A percentile compares a stretch with the other conserved stretches of the same genome.
Conservation (phyloP, 441 rosid species). For the Viola pubescens region DNA sequence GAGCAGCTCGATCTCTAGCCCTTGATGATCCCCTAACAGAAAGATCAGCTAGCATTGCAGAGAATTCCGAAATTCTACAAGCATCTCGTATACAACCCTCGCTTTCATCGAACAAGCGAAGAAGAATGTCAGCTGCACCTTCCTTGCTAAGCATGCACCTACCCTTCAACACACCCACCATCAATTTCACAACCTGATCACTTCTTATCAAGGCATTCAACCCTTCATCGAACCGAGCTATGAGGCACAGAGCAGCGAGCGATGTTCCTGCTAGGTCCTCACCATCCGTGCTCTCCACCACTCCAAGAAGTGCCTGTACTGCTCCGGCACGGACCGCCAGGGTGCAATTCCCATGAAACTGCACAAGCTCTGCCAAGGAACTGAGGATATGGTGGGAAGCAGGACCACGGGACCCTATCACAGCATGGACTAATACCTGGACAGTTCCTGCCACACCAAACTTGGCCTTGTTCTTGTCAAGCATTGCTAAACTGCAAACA, state of each 20-base stretch:
- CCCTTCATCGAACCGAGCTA: conserved; percentile 48
- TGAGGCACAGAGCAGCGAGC: conserved; percentile 31
- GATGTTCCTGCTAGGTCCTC: conserved; percentile 43
- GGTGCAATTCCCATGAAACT: conserved; percentile 59
- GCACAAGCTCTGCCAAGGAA: conserved; percentile 49
- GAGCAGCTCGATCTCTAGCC: conserved; percentile 45
- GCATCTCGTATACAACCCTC: conserved; percentile 44
- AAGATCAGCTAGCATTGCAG: conserved; percentile 37
- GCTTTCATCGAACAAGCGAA: conserved; percentile 51
- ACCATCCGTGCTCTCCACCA: conserved; percentile 16
- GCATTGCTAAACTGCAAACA: conserved; percentile 53
- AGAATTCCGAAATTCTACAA: conserved; percentile 27
- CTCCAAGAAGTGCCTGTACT: conserved; percentile 26
- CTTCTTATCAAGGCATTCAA: conserved; percentile 27
- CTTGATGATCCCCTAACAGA: conserved; percentile 43
- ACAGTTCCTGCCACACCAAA: conserved; percentile 53
- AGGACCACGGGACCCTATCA: conserved; percentile 18
- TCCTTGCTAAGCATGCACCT: conserved; percentile 51
- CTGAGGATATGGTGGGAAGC: conserved; percentile 41
- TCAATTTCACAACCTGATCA: conserved; percentile 32
- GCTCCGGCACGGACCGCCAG: conserved; percentile 46
- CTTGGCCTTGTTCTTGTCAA: conserved; percentile 60
- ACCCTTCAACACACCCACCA: conserved; percentile 38
- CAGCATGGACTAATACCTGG: conserved; percentile 29
- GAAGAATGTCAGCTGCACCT: conserved; percentile 49